phyloP scores from a whole-genome alignment of 192 early-diverging fungal genomes.

The Coemansia sp. region DNA sequence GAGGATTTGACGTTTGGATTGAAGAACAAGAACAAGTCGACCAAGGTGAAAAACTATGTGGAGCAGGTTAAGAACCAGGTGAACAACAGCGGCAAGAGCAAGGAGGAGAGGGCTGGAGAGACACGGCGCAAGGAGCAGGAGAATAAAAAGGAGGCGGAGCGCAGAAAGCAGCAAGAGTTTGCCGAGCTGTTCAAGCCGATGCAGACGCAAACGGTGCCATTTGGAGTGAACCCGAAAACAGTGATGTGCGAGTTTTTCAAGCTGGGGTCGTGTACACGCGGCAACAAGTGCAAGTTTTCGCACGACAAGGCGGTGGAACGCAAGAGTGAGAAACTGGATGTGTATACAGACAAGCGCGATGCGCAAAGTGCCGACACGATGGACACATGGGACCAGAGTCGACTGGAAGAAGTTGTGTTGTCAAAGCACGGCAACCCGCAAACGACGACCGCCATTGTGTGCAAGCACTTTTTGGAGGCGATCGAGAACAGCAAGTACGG shows the following conservation, averaged over 20 bases:
- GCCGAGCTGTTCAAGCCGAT: slow-evolving; percentile 89
- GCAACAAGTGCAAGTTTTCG: slow-evolving; percentile 94
- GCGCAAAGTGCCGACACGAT: slow-evolving; percentile 74
- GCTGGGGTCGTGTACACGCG: slow-evolving; percentile 86
- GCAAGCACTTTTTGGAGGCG: slow-evolving; percentile 97
- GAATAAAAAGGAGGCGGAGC: slow-evolving; percentile 75
- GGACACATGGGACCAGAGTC: slow-evolving; percentile 94
- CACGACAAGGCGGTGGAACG: slow-evolving; percentile 89
- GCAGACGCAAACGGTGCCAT: slow-evolving; percentile 92
- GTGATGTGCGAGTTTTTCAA: slow-evolving; percentile 93
- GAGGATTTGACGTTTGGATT: slow-evolving; percentile 99
- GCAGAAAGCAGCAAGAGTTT: slow-evolving; percentile 87
- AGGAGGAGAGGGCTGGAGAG: slow-evolving; percentile 55
- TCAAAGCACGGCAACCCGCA: slow-evolving; percentile 81
- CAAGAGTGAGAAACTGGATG: slow-evolving; percentile 86
- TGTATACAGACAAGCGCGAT: slow-evolving; percentile 87
- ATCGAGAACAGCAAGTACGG: slow-evolving; percentile 95
- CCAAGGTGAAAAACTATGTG: slow-evolving; percentile 88
- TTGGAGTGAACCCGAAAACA: slow-evolving; percentile 96
- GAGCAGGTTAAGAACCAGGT: slow-evolving; percentile 88
- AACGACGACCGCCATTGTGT: slow-evolving; percentile 95
- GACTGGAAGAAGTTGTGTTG: slow-evolving; percentile 84
- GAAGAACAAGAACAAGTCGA: slow-evolving; percentile 98
- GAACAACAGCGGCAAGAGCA: slow-evolving; percentile 57
- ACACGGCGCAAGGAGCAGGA: slow-evolving; percentile 61